These are phyloP conservation scores for Wickerhamomyces hampshirensis DNA, from an alignment of 805 yeast species.

Conservation along the genomic window DNA sequence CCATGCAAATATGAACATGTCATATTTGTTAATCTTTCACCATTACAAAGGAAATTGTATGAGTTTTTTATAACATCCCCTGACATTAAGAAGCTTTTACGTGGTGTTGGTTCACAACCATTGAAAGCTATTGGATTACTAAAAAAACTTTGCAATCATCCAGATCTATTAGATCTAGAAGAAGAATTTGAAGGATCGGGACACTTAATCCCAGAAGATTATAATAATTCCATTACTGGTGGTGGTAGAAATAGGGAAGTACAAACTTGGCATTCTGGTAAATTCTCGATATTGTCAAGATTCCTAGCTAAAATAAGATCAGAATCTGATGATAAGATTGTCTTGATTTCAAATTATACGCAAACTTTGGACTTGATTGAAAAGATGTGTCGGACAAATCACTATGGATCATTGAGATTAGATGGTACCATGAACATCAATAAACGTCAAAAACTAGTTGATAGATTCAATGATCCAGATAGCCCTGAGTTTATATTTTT, in stretches of 20 bases:
- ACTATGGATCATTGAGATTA: constrained; percentile 74
- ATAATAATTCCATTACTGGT: constrained; percentile 37
- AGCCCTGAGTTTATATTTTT: constrained; percentile 84
- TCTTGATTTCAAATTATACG: constrained; percentile 89
- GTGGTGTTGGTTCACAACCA: constrained; percentile 73
- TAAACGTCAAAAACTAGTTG: constrained; percentile 90
- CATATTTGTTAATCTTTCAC: constrained; percentile 80
- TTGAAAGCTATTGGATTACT: constrained; percentile 83
- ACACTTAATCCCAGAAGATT: constrained; percentile 68
- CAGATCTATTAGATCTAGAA: constrained; percentile 73
- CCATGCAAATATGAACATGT: constrained; percentile 97
- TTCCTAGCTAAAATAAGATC: constrained; percentile 70
- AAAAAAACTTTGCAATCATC: constrained; percentile 92
- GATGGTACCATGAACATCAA: constrained; percentile 93
- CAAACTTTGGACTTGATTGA: constrained; percentile 91
- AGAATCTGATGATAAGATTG: constrained; percentile 93
- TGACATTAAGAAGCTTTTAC: constrained; percentile 61
- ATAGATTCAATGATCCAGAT: constrained; percentile 84
- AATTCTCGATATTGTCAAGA: constrained; percentile 78
- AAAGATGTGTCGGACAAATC: constrained; percentile 67
- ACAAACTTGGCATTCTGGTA: constrained; percentile 81
- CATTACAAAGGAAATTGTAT: constrained; percentile 70
- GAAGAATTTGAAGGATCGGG: constrained; percentile 73
- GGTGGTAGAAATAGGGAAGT: constrained; percentile 65
- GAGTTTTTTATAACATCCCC: constrained; percentile 74